phyloP scores from a whole-genome alignment of 176 grass and related monocot genomes.

The Dendrocalamus sinicus region DNA sequence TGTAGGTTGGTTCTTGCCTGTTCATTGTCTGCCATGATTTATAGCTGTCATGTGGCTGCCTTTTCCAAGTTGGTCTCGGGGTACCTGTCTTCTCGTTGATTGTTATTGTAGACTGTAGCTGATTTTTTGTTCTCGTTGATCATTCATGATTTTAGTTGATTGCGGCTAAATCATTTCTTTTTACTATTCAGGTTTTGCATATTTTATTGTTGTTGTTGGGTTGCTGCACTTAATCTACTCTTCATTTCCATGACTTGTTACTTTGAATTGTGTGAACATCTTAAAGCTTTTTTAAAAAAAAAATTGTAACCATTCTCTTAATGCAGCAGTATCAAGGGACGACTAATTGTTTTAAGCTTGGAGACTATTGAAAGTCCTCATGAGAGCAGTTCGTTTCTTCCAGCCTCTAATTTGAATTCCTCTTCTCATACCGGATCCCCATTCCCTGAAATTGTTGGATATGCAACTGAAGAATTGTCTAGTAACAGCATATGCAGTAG shows the following conservation, averaged over 20 bases:
- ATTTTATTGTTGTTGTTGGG: not conserved
- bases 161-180: slow-evolving; percentile 23
- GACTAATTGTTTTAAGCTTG: slow-evolving; percentile 88
- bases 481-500: slow-evolving; percentile 73
- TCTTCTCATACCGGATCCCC: slow-evolving; percentile 61
- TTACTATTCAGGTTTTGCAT: not conserved
- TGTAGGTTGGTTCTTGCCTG: slow-evolving; percentile 21
- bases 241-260: slow-evolving; percentile 15
- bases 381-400: slow-evolving; percentile 56
- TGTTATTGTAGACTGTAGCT: not conserved
- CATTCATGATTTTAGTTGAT: slow-evolving; percentile 14
- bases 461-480: slow-evolving; percentile 72
- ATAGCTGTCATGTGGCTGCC: not conserved
- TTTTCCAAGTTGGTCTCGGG: not conserved
- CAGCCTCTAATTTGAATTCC: slow-evolving; percentile 67
- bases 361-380: slow-evolving; percentile 53
- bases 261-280: not conserved
- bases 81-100: not conserved
- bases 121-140: slow-evolving; percentile 3
- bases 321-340: slow-evolving; percentile 78
- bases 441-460: slow-evolving; percentile 74
- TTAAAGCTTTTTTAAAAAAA: not conserved
- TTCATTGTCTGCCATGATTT: slow-evolving; percentile 19
- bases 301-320: slow-evolving; percentile 35
- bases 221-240: slow-evolving; percentile 25